Percentiles rank a stretch among this genome's conserved stretches.
These are phyloP conservation scores for Ochromonas danica DNA, from an alignment of 108 stramenopile genomes.

Conservation along the genomic window DNA sequence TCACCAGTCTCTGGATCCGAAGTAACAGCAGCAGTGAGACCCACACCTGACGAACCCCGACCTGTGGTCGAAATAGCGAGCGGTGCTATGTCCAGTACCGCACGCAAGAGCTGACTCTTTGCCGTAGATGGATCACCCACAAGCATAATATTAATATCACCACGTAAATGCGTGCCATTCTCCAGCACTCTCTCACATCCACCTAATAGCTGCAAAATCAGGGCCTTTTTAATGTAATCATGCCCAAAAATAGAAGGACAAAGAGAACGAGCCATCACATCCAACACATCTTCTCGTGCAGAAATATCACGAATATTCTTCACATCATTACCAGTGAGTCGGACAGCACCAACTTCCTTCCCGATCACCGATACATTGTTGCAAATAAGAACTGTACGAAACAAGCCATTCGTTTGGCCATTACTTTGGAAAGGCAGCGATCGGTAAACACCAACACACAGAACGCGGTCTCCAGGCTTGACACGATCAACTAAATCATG, in stretches of 20 bases:
- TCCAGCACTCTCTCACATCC: slow-evolving; percentile 92
- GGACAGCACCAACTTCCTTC: slow-evolving; percentile 72
- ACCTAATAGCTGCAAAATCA: slow-evolving; percentile 82
- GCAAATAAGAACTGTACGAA: slow-evolving; percentile 88
- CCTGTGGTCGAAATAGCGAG: slow-evolving; percentile 82
- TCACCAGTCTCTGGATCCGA: slow-evolving; percentile 95
- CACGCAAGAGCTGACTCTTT: slow-evolving; percentile 91
- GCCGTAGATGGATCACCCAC: slow-evolving; percentile 99
- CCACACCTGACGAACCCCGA: slow-evolving; percentile 96
- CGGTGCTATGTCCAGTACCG: slow-evolving; percentile 90
- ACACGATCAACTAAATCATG: slow-evolving; percentile 87
- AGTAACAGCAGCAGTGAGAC: slow-evolving; percentile 97
- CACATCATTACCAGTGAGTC: slow-evolving; percentile 72
- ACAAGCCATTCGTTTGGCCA: slow-evolving; percentile 68
- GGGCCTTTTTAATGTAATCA: slow-evolving; percentile 88
- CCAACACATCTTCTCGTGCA: background rate
- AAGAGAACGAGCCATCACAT: slow-evolving; percentile 70
- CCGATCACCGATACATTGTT: slow-evolving; percentile 88
- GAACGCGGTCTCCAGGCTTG: slow-evolving; percentile 95
- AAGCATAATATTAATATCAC: slow-evolving; percentile 99
- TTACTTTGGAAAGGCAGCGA: slow-evolving; percentile 67
- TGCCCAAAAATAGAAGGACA: slow-evolving; percentile 98
- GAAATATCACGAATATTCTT: slow-evolving; percentile 58
- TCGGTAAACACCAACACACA: slow-evolving; percentile 78
- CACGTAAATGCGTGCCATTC: slow-evolving; percentile 95